These are phyloP conservation scores for Dryas alaskensis DNA, from an alignment of 306 rosid genomes.

Conservation along the genomic window DNA sequence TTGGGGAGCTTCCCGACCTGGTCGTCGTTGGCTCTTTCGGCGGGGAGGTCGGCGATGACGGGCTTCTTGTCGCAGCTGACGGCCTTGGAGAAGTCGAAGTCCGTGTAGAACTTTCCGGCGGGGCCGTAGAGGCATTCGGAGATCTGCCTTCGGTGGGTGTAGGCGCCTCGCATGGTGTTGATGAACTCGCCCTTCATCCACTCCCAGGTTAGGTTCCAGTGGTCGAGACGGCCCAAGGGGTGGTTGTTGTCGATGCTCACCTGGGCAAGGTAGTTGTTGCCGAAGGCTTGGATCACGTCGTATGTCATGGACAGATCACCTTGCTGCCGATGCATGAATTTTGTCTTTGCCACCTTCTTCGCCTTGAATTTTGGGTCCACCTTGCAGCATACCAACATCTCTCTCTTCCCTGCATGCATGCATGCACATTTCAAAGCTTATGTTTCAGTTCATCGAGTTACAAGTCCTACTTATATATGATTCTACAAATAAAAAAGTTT, in stretches of 20 bases:
- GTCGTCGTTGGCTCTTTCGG: constrained; percentile 41
- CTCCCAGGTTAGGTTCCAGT: constrained; percentile 87
- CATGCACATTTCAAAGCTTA: too few relatives aligned
- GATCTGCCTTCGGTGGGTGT: constrained; percentile 45
- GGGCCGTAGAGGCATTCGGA: constrained; percentile 59
- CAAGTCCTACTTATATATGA: too few relatives aligned
- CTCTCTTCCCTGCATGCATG: constrained; percentile 33
- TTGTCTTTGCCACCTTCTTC: constrained; percentile 28
- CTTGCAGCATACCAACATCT: constrained; percentile 69
- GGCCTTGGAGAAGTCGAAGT: constrained; percentile 66
- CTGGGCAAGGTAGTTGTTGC: constrained; percentile 56
- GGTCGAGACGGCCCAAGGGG: constrained; percentile 81
- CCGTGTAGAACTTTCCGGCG: constrained; percentile 44
- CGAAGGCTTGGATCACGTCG: constrained; percentile 57
- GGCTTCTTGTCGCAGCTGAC: constrained; percentile 65
- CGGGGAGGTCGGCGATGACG: constrained; percentile 60
- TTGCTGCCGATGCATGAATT: constrained; percentile 48
- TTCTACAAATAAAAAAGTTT: too few relatives aligned
- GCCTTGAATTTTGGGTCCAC: constrained; percentile 64
- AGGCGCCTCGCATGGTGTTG: constrained; percentile 63
- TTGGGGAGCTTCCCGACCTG: constrained; percentile 64
- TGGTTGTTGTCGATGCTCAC: constrained; percentile 66
- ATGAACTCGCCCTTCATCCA: constrained; percentile 88
- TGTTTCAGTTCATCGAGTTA: too few relatives aligned
- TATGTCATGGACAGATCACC: constrained; percentile 71